Conservation (phyloP, 768 basidiomycete species). For the Russula lepida region DNA sequence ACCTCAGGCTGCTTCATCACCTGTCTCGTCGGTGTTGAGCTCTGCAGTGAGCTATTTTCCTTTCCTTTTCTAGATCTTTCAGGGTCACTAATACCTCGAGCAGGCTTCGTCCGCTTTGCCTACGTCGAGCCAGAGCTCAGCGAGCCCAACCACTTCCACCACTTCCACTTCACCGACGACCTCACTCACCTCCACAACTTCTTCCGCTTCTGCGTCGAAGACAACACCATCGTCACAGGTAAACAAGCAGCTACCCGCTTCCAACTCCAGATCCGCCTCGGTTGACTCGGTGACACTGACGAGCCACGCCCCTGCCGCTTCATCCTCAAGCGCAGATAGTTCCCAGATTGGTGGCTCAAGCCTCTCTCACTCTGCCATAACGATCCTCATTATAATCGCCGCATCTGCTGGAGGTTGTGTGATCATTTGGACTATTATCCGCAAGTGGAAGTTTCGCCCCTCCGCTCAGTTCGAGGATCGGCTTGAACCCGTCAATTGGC, state of each 20-base stretch:
- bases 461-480: slow-evolving; percentile 76
- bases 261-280: slow-evolving; percentile 2
- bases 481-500: slow-evolving; percentile 84
- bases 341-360: slow-evolving; percentile 35
- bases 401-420: slow-evolving; percentile 57
- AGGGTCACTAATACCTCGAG: not conserved
- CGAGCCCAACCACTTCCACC: slow-evolving; percentile 27
- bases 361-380: slow-evolving; percentile 38
- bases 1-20: slow-evolving; percentile 2
- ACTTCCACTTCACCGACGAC: slow-evolving; percentile 19
- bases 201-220: slow-evolving; percentile 2
- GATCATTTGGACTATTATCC: slow-evolving; percentile 82
- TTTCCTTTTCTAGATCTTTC: not conserved
- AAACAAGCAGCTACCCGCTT: slow-evolving; percentile 21
- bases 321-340: slow-evolving; percentile 24
- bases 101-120: slow-evolving; percentile 7
- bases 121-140: slow-evolving; percentile 10
- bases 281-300: slow-evolving; percentile 24
- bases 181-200: slow-evolving; percentile 16
- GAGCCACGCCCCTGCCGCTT: slow-evolving; percentile 19
- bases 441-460: slow-evolving; percentile 85
- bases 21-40: not conserved
- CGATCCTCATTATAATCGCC: slow-evolving; percentile 62
- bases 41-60: slow-evolving; percentile 6
- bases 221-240: slow-evolving; percentile 23